These are phyloP conservation scores for Westerdykella aurantiaca DNA, from an alignment of 2,329 filamentous ascomycete species.

Conservation along the genomic window DNA sequence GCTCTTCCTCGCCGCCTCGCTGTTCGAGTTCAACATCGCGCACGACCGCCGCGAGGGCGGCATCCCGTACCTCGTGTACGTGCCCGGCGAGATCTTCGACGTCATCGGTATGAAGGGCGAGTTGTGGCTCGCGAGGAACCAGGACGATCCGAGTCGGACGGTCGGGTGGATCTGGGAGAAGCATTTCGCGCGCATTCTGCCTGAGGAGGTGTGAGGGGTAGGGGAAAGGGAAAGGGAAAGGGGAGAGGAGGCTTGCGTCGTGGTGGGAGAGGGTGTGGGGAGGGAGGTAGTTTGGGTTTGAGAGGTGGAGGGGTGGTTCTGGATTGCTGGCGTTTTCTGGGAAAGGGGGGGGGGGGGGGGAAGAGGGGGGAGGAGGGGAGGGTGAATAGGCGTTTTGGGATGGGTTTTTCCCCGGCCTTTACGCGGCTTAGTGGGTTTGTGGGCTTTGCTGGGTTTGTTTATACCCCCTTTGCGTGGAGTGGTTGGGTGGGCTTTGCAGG, in stretches of 20 bases:
- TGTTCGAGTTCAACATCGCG: conserved; percentile 97
- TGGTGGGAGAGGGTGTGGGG: conserved; percentile 40
- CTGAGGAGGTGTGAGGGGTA: conserved; percentile 28
- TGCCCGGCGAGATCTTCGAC: conserved; percentile 69
- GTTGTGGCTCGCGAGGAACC: conserved; percentile 94
- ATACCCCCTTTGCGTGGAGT: too few species aligned
- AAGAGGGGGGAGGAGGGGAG: too few species aligned
- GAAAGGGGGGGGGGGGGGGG: too few species aligned
- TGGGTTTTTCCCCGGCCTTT: too few species aligned
- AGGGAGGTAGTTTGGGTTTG: conserved; percentile 32
- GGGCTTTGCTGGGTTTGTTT: neutral
- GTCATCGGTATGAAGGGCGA: conserved; percentile 95
- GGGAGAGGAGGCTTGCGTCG: conserved; percentile 28
- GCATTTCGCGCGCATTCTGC: conserved; percentile 61
- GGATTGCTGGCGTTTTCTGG: too few species aligned
- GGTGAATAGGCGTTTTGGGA: too few species aligned
- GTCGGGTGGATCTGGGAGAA: conserved; percentile 99
- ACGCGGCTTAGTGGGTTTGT: neutral
- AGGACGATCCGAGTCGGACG: conserved; percentile 73
- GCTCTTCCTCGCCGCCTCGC: conserved; percentile 83
- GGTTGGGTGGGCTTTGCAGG: too few species aligned
- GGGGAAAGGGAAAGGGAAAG: too few species aligned
- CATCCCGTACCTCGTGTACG: conserved; percentile 93
- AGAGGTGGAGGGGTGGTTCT: too few species aligned
- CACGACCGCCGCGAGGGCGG: conserved; percentile 86